Conservation (phyloP, 164 flowering plant species). For the Houttuynia cordata region DNA sequence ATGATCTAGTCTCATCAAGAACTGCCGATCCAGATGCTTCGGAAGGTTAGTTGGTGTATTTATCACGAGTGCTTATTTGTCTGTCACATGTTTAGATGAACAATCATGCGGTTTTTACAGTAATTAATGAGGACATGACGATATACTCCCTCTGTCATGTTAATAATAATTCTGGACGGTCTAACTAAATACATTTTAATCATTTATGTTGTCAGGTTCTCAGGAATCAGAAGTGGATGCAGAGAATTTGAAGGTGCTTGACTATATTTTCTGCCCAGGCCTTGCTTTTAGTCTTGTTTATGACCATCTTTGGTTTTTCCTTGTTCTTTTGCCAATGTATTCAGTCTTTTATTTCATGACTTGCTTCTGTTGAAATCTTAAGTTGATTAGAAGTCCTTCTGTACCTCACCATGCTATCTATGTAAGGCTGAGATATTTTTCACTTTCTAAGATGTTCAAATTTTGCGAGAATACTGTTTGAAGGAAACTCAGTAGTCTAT, state of each 20-base stretch:
- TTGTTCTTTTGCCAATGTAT: background rate
- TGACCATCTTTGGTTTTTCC: background rate
- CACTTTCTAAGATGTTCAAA: too few relatives aligned
- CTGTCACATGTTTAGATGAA: background rate
- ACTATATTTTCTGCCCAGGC: slow-evolving; percentile 3
- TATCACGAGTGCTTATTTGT: background rate
- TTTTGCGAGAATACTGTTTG: too few relatives aligned
- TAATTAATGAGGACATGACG: background rate
- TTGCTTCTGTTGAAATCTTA: background rate
- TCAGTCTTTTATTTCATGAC: background rate
- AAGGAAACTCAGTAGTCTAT: too few relatives aligned
- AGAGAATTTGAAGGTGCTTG: slow-evolving; percentile 15
- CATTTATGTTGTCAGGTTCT: slow-evolving; percentile 18
- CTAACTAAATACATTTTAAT: background rate
- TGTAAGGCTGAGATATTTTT: too few relatives aligned
- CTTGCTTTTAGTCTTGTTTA: background rate
- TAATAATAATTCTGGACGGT: too few relatives aligned
- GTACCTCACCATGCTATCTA: too few relatives aligned
- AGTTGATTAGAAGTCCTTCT: background rate
- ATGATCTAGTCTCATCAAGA: slow-evolving; percentile 17
- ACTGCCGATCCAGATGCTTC: slow-evolving; percentile 18
- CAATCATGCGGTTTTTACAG: background rate
- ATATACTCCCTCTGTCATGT: too few relatives aligned
- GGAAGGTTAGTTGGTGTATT: slow-evolving; percentile 22
- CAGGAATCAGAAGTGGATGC: slow-evolving; percentile 18